Evolutionary conservation across 345 rosid species (phyloP).

Genomic region (Ceriops decandra): DNA sequence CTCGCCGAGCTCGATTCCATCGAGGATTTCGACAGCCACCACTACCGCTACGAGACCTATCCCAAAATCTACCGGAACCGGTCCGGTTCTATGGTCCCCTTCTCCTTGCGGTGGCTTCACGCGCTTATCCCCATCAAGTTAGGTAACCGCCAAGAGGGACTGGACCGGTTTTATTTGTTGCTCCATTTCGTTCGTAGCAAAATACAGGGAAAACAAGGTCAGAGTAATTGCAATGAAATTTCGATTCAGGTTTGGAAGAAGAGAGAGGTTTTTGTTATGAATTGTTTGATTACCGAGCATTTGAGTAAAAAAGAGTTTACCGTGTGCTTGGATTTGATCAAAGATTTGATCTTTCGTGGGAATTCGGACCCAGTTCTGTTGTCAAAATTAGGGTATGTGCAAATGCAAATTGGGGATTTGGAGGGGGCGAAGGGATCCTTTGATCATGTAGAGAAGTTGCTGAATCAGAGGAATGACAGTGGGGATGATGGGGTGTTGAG

Average conservation of each 20-base stretch:
- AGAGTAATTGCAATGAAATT: neutral
- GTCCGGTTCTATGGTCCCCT: slow-evolving; percentile 89
- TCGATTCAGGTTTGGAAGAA: slow-evolving; percentile 59
- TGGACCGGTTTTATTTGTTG: slow-evolving; percentile 70
- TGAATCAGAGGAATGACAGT: slow-evolving; percentile 32
- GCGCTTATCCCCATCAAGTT: slow-evolving; percentile 62
- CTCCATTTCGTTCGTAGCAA: slow-evolving; percentile 58
- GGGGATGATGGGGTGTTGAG: slow-evolving; percentile 23
- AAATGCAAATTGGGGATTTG: slow-evolving; percentile 88
- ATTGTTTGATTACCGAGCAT: slow-evolving; percentile 63
- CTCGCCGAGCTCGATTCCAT: slow-evolving; percentile 66
- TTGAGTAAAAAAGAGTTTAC: slow-evolving; percentile 66
- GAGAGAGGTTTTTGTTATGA: slow-evolving; percentile 66
- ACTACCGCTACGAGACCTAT: slow-evolving; percentile 67
- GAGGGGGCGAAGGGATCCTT: slow-evolving; percentile 71
- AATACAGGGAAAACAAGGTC: slow-evolving; percentile 30
- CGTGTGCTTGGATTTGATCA: slow-evolving; percentile 61
- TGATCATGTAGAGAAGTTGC: slow-evolving; percentile 46
- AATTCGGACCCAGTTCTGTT: slow-evolving; percentile 52
- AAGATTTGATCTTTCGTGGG: slow-evolving; percentile 38
- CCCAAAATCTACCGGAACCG: slow-evolving; percentile 64
- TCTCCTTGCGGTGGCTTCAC: slow-evolving; percentile 77
- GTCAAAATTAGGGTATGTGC: slow-evolving; percentile 80
- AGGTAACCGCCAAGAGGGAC: slow-evolving; percentile 58
- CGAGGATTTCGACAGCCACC: slow-evolving; percentile 69